These are phyloP conservation scores for Microcos paniculata DNA, from an alignment of 345 rosid genomes.

Conservation along the genomic window DNA sequence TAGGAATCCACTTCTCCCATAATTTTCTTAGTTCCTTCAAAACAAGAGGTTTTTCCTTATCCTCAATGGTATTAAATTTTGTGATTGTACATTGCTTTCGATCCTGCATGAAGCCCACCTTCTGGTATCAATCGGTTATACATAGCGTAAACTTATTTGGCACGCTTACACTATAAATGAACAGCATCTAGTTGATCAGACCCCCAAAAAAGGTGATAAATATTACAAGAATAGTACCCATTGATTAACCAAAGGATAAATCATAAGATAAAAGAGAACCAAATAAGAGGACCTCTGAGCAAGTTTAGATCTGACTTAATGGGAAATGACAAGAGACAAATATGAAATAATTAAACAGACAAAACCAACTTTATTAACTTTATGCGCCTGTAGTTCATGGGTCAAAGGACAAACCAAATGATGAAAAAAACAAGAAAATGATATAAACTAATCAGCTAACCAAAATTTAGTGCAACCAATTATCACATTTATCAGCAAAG, in stretches of 20 bases:
- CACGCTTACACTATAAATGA: neutral
- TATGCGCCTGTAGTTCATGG: neutral
- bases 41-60: constrained; percentile 60
- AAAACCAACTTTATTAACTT: constrained; percentile 3
- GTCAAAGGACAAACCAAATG: neutral
- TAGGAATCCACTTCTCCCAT: constrained; percentile 56
- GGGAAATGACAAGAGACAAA: neutral
- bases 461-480: neutral
- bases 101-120: constrained; percentile 42
- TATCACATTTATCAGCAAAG: neutral
- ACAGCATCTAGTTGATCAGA: neutral
- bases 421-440: neutral
- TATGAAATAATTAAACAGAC: neutral
- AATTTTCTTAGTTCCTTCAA: constrained; percentile 67
- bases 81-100: constrained; percentile 55
- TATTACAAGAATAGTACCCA: neutral
- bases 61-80: constrained; percentile 48
- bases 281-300: too few species aligned
- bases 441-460: neutral
- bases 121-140: neutral
- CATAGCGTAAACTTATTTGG: neutral
- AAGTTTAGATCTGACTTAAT: too few species aligned
- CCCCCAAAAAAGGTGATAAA: neutral
- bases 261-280: neutral
- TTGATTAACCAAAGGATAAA: neutral